phyloP scores from a whole-genome alignment of 371 early-diverging fungal genomes.

The Rhizomucor pusillus region DNA sequence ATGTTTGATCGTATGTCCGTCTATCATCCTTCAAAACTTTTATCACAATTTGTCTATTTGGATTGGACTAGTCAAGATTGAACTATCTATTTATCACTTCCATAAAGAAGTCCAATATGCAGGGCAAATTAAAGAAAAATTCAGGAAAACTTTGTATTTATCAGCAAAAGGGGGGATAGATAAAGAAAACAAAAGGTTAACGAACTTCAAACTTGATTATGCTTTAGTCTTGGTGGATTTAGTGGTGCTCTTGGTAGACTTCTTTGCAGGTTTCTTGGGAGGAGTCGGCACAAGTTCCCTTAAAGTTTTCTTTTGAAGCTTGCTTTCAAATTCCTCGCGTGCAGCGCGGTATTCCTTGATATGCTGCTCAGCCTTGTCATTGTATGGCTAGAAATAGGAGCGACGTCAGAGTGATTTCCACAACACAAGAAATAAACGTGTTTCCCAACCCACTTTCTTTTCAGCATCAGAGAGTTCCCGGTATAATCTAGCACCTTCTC shows the following conservation, averaged over 20 bases:
- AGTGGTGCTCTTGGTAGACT: not conserved
- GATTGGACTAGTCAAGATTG: too few species aligned
- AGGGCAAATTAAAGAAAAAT: too few species aligned
- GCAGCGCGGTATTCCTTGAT: not conserved
- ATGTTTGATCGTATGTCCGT: too few species aligned
- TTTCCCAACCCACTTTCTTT: conserved; percentile 20
- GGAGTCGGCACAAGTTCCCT: not conserved
- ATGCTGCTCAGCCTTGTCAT: conserved; percentile 3
- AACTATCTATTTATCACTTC: too few species aligned
- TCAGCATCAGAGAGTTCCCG: conserved; percentile 14
- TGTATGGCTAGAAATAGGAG: conserved; percentile 8
- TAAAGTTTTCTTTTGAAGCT: not conserved
- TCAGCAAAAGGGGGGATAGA: too few species aligned
- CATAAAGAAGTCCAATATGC: too few species aligned
- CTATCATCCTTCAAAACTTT: too few species aligned
- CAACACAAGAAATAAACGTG: not conserved
- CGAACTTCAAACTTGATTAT: too few species aligned
- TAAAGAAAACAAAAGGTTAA: too few species aligned
- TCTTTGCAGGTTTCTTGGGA: not conserved
- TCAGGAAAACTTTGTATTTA: too few species aligned
- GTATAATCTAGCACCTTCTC: conserved; percentile 27
- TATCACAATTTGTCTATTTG: too few species aligned
- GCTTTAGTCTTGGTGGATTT: too few species aligned
- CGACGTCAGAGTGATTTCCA: not conserved
- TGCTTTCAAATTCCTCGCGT: not conserved